Percentiles rank a stretch among this genome's conserved stretches.
Evolutionary conservation across 768 basidiomycete species (phyloP).

Genomic region (Lactarius tabidus): DNA sequence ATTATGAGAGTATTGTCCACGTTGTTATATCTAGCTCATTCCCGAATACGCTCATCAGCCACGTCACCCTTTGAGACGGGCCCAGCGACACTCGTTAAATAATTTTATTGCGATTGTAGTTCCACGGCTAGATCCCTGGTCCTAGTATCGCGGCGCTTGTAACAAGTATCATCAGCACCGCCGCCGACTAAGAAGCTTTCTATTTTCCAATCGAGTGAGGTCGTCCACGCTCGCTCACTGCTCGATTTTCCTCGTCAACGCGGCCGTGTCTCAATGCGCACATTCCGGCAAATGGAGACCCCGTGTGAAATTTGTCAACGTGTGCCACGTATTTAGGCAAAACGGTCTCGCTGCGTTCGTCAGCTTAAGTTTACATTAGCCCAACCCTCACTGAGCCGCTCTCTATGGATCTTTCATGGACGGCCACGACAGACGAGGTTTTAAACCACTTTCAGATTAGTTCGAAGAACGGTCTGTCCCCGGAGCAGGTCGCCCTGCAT

Average conservation of each 20-base stretch:
- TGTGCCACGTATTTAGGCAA: neutral
- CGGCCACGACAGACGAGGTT: constrained; percentile 3
- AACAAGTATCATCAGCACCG: neutral
- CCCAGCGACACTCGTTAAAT: neutral
- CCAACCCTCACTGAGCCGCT: neutral
- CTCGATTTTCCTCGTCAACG: neutral
- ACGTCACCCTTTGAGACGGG: constrained; percentile 8
- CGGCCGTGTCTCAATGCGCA: neutral
- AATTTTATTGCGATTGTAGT: constrained; percentile 20
- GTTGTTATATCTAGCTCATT: constrained; percentile 3
- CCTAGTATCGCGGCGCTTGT: neutral
- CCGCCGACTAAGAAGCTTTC: neutral
- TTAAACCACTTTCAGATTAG: constrained; percentile 8
- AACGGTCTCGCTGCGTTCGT: neutral
- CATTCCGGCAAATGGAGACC: neutral
- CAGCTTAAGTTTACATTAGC: neutral
- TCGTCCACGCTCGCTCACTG: neutral
- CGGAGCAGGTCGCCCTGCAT: constrained; percentile 9
- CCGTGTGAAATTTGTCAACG: neutral
- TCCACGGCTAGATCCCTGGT: constrained; percentile 6
- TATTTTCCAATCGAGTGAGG: neutral
- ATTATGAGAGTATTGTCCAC: constrained; percentile 8
- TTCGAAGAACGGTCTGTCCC: neutral
- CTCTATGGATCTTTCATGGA: constrained; percentile 20
- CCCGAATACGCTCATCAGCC: neutral